These are phyloP conservation scores for Zygosaccharomyces lentus DNA, from an alignment of 805 yeast genomes.

Conservation along the genomic window DNA sequence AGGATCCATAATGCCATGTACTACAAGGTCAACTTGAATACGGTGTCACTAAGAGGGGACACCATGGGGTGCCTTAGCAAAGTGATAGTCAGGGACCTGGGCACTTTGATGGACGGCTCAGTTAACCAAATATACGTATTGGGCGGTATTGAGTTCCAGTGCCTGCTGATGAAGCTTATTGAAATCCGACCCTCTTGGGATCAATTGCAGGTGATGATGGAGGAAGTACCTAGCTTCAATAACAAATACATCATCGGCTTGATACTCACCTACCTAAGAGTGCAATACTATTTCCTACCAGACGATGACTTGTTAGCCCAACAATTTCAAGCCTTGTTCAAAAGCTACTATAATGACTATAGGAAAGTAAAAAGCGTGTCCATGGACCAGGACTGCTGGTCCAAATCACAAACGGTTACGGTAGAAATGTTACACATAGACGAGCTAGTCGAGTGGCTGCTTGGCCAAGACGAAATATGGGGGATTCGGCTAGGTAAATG, in stretches of 20 bases:
- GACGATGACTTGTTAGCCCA: constrained; percentile 41
- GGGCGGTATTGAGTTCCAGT: constrained; percentile 38
- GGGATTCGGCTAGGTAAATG: constrained; percentile 73
- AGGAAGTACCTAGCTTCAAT: constrained; percentile 53
- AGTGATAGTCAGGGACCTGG: constrained; percentile 28
- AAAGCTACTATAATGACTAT: constrained; percentile 56
- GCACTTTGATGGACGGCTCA: constrained; percentile 19
- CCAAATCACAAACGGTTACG: constrained; percentile 18
- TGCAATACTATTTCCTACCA: constrained; percentile 32
- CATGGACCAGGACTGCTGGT: constrained; percentile 36
- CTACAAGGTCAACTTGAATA: constrained; percentile 28
- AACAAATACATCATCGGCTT: constrained; percentile 51
- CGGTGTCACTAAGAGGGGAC: constrained; percentile 28
- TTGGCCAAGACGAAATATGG: constrained; percentile 55
- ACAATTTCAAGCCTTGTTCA: constrained; percentile 49
- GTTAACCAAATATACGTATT: constrained; percentile 18
- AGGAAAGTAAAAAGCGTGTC: constrained; percentile 57
- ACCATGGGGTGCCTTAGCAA: constrained; percentile 25
- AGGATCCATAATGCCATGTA: constrained; percentile 31
- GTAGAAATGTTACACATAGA: constrained; percentile 54
- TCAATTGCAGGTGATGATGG: constrained; percentile 27
- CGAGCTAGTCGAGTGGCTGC: constrained; percentile 62
- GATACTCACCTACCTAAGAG: constrained; percentile 58
- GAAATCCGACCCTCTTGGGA: constrained; percentile 61
- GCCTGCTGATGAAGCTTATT: constrained; percentile 68